Evolutionary conservation across 257 asterid genomes (phyloP).

Genomic region (Fraxinus excelsior): DNA sequence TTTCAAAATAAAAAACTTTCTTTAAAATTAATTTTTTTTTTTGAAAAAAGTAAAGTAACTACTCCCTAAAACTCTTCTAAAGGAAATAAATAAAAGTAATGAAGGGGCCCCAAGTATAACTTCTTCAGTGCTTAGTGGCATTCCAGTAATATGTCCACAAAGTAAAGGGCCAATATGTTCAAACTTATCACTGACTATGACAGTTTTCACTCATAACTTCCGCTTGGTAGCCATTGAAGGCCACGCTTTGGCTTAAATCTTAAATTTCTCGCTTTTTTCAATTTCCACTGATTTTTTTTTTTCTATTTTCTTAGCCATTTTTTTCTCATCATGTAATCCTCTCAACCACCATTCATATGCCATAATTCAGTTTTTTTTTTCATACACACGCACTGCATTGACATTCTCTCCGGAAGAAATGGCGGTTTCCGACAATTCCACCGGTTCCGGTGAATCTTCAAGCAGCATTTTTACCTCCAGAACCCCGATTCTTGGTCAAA

Average conservation of each 20-base stretch:
- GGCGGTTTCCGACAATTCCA: slow-evolving; percentile 46
- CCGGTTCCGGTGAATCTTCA: slow-evolving; percentile 32
- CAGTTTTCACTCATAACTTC: neutral
- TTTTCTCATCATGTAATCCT: slow-evolving; percentile 5
- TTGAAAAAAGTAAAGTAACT: too few species aligned
- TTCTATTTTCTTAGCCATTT: neutral
- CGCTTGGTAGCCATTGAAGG: neutral
- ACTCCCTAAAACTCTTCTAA: too few species aligned
- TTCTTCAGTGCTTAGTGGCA: neutral
- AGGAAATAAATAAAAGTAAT: too few species aligned
- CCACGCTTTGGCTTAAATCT: slow-evolving; percentile 4
- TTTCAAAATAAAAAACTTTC: too few species aligned
- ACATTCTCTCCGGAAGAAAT: slow-evolving; percentile 42
- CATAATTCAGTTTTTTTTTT: neutral
- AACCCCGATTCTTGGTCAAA: slow-evolving; percentile 76
- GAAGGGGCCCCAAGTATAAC: too few species aligned
- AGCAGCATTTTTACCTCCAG: slow-evolving; percentile 39
- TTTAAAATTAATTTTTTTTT: too few species aligned
- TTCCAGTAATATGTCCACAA: neutral
- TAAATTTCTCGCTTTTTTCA: slow-evolving; percentile 1
- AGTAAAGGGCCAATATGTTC: neutral
- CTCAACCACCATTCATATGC: slow-evolving; percentile 25
- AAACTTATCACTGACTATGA: neutral
- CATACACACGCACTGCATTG: neutral
- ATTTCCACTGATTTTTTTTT: neutral